phyloP scores from a whole-genome alignment of 2,329 filamentous ascomycete species.

The Penicillium corylophilum region DNA sequence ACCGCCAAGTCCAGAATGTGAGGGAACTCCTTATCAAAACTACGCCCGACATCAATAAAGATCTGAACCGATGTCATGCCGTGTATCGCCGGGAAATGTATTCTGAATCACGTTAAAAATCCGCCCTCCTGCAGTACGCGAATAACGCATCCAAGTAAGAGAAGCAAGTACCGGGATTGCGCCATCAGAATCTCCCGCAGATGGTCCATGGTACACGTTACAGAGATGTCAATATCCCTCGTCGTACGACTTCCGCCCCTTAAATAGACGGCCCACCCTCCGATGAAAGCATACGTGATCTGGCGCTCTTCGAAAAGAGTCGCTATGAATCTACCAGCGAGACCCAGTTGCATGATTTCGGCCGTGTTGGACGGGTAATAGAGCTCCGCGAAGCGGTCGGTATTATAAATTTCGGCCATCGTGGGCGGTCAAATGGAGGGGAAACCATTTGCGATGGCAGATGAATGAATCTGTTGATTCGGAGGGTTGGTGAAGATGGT shows the following conservation, averaged over 20 bases:
- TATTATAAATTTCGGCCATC: slow-evolving; percentile 24
- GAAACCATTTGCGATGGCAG: background rate
- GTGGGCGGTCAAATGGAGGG: background rate
- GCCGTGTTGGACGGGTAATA: slow-evolving; percentile 22
- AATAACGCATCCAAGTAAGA: background rate
- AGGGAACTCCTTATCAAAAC: slow-evolving; percentile 18
- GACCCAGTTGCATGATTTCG: slow-evolving; percentile 20
- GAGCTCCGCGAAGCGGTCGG: slow-evolving; percentile 22
- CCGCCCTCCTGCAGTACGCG: background rate
- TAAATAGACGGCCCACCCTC: slow-evolving; percentile 21
- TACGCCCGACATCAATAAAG: slow-evolving; percentile 21
- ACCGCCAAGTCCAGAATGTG: slow-evolving; percentile 20
- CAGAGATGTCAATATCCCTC: slow-evolving; percentile 22
- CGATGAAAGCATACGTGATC: slow-evolving; percentile 21
- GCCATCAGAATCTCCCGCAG: slow-evolving; percentile 17
- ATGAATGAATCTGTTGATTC: background rate
- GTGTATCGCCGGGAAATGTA: slow-evolving; percentile 20
- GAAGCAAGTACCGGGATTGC: slow-evolving; percentile 16
- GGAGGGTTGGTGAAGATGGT: background rate
- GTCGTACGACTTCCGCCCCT: slow-evolving; percentile 18
- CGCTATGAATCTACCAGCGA: slow-evolving; percentile 19
- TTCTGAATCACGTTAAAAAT: slow-evolving; percentile 12
- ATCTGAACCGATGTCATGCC: slow-evolving; percentile 19
- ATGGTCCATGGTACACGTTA: slow-evolving; percentile 18
- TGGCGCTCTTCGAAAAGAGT: slow-evolving; percentile 17